Base-by-base conservation (phyloP, 192 early-diverging fungal species). In the Backusella circina region DNA sequence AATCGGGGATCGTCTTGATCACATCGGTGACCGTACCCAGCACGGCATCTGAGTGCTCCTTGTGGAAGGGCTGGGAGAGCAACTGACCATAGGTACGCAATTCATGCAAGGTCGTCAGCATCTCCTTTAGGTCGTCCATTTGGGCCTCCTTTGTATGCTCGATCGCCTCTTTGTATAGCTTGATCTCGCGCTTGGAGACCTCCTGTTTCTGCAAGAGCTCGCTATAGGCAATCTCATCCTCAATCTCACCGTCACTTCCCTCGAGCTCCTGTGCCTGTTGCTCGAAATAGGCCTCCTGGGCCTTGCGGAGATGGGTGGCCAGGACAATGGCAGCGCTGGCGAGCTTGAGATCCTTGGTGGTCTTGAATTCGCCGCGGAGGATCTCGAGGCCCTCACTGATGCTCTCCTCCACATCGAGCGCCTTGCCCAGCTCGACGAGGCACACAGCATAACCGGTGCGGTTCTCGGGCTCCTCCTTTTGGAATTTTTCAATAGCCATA, bases 401-500 rank as follows among this genome's bases (percentile, higher is more conserved):
- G 38, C 82, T 83, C 41, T 83, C 82, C 26, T 79, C 26, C 1
- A 83, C 78, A 1, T 37, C 0, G 15, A 79, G 54, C 36, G 67
- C 51, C 5, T 74, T 75, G 5, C 82, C 82, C 3, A 79, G 72
- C 35, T 83, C 78, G 2, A 83, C 65, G 10, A 83, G 57, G 35
- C 82, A 79, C 1, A 33, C 54, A 3, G 78, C 78, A 65, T 83
- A 79, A 0, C 75, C 78, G 6, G 71, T 3, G 4, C 85, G 68
- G 80, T 86, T 73, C 36, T 83, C 80, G 8, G 85, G 82, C 23
- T 84, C 76, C 0, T 82, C 84, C 26, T 83, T 73, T 8, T 78
- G 72, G 18, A 84, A 74, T 1, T 81, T 80, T 1, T 88, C 87
- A 54, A 91, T 77, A 6, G 91, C 87, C 84, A 88, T 87, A 67